Evolutionary conservation across 2,329 filamentous ascomycete genomes (phyloP).

Genomic region (Sphaceloma murrayae): DNA sequence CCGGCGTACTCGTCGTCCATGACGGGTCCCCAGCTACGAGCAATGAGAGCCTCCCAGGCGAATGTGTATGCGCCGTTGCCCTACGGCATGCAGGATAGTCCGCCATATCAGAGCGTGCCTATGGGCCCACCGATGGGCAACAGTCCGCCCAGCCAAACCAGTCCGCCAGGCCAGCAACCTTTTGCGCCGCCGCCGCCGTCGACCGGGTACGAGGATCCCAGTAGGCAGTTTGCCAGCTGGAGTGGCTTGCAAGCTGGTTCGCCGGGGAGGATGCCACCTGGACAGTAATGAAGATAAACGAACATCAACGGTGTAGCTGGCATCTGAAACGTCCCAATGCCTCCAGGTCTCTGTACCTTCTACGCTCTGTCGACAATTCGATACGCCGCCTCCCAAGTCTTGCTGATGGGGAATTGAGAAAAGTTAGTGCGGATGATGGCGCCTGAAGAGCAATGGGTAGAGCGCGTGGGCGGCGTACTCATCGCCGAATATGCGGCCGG

Average conservation of each 20-base stretch:
- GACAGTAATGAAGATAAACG: too few species aligned
- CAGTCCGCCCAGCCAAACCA: background rate
- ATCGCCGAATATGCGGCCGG: too few species aligned
- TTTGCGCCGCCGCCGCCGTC: background rate
- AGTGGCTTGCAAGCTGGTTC: constrained; percentile 5
- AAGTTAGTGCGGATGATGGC: too few species aligned
- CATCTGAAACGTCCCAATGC: background rate
- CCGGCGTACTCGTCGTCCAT: constrained; percentile 3
- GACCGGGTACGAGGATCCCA: background rate
- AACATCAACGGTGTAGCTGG: too few species aligned
- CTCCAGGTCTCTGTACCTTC: background rate
- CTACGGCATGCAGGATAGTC: constrained; percentile 9
- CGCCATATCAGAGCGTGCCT: background rate
- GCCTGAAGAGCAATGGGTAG: too few species aligned
- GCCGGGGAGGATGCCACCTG: constrained; percentile 1
- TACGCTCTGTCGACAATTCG: too few species aligned
- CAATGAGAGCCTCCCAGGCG: background rate
- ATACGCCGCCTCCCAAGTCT: too few species aligned
- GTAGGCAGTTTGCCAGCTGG: constrained; percentile 7
- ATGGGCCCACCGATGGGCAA: constrained; percentile 10
- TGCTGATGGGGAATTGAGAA: too few species aligned
- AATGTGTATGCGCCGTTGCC: constrained; percentile 1
- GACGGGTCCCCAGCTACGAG: constrained; percentile 11
- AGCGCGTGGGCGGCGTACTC: too few species aligned
- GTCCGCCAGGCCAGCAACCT: constrained; percentile 6